These are phyloP conservation scores for Penicillium subrubescens DNA, from an alignment of 495 filamentous ascomycete species.

Conservation along the genomic window DNA sequence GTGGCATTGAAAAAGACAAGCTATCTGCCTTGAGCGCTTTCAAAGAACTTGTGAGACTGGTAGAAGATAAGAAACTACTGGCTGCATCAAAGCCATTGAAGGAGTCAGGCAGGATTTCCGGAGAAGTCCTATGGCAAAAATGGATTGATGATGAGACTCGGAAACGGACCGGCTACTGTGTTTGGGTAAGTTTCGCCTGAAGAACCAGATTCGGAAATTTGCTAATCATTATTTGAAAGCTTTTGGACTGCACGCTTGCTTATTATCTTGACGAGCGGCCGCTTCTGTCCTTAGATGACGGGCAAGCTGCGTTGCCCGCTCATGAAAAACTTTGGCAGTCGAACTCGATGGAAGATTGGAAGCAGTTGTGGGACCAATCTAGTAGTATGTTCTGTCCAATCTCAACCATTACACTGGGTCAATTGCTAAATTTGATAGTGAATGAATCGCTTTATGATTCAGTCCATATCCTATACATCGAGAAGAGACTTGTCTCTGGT, in stretches of 20 bases:
- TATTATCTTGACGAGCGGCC: slow-evolving; percentile 45
- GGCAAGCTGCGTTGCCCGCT: slow-evolving; percentile 44
- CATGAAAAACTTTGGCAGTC: slow-evolving; percentile 52
- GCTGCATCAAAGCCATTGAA: not conserved
- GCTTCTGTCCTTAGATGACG: slow-evolving; percentile 44
- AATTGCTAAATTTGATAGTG: slow-evolving; percentile 18
- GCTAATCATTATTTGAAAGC: slow-evolving; percentile 26
- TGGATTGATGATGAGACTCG: slow-evolving; percentile 41
- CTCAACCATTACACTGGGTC: not conserved
- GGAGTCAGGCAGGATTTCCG: slow-evolving; percentile 4
- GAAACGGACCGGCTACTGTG: slow-evolving; percentile 46
- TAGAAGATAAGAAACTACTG: slow-evolving; percentile 29
- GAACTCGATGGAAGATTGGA: slow-evolving; percentile 39
- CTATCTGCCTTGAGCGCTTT: slow-evolving; percentile 31
- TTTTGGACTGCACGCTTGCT: slow-evolving; percentile 49
- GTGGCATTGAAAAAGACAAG: slow-evolving; percentile 32
- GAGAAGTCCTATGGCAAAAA: slow-evolving; percentile 24
- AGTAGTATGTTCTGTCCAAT: slow-evolving; percentile 22
- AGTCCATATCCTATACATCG: slow-evolving; percentile 50
- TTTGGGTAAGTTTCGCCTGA: slow-evolving; percentile 40
- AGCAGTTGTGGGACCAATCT: slow-evolving; percentile 30
- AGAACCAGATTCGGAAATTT: not conserved
- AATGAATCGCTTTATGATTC: slow-evolving; percentile 47
- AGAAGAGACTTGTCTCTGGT: slow-evolving; percentile 46
- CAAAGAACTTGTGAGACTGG: slow-evolving; percentile 37